A percentile compares a stretch with the other conserved stretches of the same genome.
phyloP scores from a whole-genome alignment of 75 land plant species.

The Adiantum capillusveneris region DNA sequence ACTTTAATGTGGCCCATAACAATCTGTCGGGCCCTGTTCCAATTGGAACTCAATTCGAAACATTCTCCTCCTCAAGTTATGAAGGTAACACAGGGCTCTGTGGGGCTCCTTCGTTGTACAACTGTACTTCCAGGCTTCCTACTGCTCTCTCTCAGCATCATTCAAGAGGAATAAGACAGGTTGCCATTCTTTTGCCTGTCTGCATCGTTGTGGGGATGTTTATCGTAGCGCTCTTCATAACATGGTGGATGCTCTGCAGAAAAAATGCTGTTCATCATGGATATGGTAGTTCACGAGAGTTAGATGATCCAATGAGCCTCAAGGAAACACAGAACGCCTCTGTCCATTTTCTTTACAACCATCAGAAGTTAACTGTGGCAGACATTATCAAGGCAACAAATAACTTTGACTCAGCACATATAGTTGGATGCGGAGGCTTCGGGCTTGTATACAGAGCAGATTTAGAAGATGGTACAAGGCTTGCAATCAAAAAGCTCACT shows the following conservation, averaged over 20 bases:
- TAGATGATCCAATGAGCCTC: constrained; percentile 15
- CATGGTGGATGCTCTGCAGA: constrained; percentile 26
- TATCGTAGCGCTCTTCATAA: constrained; percentile 27
- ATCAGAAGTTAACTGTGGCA: constrained; percentile 31
- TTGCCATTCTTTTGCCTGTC: constrained; percentile 36
- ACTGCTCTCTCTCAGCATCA: not conserved
- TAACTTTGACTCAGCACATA: constrained; percentile 44
- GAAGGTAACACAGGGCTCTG: constrained; percentile 40
- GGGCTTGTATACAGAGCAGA: constrained; percentile 56
- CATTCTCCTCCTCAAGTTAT: constrained; percentile 35
- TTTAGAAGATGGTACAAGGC: constrained; percentile 34
- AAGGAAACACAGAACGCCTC: constrained; percentile 26
- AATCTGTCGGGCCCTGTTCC: constrained; percentile 43
- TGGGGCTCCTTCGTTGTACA: constrained; percentile 22
- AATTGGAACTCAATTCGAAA: constrained; percentile 25
- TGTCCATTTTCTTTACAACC: constrained; percentile 38
- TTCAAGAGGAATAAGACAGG: constrained; percentile 6
- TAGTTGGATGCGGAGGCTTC: constrained; percentile 62
- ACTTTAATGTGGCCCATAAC: constrained; percentile 49
- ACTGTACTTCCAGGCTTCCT: not conserved
- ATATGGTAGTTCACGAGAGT: constrained; percentile 22
- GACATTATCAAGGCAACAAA: constrained; percentile 51
- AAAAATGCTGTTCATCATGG: constrained; percentile 22
- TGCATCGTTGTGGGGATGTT: constrained; percentile 36
- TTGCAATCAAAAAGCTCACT: constrained; percentile 53